These are phyloP conservation scores for Teratosphaeria viscida DNA, from an alignment of 2,329 filamentous ascomycete species.

Conservation along the genomic window DNA sequence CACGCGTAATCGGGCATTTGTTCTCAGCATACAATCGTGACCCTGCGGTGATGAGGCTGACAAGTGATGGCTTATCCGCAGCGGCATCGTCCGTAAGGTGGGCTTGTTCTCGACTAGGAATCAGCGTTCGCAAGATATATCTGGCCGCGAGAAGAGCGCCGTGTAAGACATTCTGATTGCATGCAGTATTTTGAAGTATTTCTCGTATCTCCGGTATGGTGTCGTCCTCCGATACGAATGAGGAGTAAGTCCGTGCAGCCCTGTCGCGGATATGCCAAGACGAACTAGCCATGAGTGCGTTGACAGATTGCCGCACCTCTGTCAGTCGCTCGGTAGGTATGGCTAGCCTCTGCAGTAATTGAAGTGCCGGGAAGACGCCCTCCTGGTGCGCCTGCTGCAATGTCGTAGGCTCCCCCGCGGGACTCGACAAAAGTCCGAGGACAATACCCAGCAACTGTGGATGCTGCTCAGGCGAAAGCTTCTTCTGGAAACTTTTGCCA, in stretches of 20 bases:
- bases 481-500: conserved; percentile 36
- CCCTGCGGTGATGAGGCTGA: conserved; percentile 5
- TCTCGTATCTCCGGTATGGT: conserved; percentile 2
- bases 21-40: conserved; percentile 7
- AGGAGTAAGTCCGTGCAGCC: conserved; percentile 57
- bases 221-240: conserved; percentile 17
- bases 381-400: conserved; percentile 33
- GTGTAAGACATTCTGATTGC: conserved; percentile 22
- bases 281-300: conserved; percentile 53
- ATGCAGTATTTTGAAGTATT: conserved; percentile 3
- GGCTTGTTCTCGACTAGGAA: neutral
- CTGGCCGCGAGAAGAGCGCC: conserved; percentile 22
- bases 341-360: conserved; percentile 63
- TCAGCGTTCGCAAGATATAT: conserved; percentile 11
- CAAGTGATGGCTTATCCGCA: neutral
- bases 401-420: neutral
- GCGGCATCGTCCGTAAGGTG: neutral
- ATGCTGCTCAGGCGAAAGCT: conserved; percentile 61
- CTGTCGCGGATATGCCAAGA: conserved; percentile 78
- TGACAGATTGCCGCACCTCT: conserved; percentile 49
- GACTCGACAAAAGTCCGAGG: conserved; percentile 43
- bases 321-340: conserved; percentile 49
- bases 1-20: conserved; percentile 25
- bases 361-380: conserved; percentile 72
- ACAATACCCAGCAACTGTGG: conserved; percentile 55